Evolutionary conservation across 441 rosid species (phyloP).

Genomic region (Geranium incanum): DNA sequence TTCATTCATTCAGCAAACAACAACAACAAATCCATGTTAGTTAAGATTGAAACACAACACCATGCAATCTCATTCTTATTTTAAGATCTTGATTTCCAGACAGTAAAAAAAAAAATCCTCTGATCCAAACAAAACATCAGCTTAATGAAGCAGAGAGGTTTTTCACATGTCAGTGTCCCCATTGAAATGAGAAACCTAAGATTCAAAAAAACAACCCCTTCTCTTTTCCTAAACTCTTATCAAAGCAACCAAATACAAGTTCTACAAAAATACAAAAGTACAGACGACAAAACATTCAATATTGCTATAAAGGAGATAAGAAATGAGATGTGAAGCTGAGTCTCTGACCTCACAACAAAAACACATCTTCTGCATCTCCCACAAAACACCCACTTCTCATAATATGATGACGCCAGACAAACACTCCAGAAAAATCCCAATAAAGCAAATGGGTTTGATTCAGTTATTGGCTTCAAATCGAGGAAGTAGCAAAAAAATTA

Average conservation of each 20-base stretch:
- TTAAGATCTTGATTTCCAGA: not conserved
- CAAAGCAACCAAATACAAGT: too few relatives aligned
- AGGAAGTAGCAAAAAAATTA: constrained; percentile 16
- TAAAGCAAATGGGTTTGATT: constrained; percentile 23
- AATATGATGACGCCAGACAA: constrained; percentile 24
- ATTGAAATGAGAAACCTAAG: not conserved
- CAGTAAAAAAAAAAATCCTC: not conserved
- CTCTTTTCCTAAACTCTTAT: too few relatives aligned
- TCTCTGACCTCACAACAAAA: constrained; percentile 38
- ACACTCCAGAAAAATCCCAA: constrained; percentile 17
- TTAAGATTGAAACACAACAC: too few relatives aligned
- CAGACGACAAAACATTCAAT: not conserved
- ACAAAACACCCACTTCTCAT: constrained; percentile 28
- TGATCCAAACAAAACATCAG: not conserved
- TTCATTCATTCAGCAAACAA: too few relatives aligned
- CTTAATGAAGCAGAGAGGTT: not conserved
- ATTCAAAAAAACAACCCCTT: not conserved
- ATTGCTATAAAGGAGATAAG: constrained; percentile 4
- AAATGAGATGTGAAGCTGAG: constrained; percentile 1
- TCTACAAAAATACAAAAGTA: too few relatives aligned
- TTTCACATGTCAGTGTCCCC: not conserved
- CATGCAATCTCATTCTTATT: not conserved
- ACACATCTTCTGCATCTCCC: constrained; percentile 25
- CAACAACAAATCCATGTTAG: too few relatives aligned
- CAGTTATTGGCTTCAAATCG: not conserved